Evolutionary conservation across 2,329 filamentous ascomycete genomes (phyloP).

Genomic region (Colletotrichum tofieldiae): DNA sequence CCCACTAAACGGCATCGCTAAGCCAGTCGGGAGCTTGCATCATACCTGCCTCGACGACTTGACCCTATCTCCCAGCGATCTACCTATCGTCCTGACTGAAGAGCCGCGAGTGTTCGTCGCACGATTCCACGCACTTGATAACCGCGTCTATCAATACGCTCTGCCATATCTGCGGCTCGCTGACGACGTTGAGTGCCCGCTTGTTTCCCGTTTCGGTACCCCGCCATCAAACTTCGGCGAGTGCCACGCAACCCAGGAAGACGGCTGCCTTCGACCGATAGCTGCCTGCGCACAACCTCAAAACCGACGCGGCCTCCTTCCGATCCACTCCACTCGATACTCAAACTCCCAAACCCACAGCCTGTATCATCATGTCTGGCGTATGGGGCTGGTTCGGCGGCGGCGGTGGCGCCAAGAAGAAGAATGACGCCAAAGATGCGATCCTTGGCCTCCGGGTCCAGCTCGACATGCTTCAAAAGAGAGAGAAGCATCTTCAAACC

Average conservation of each 20-base stretch:
- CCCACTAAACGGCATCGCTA: conserved; percentile 41
- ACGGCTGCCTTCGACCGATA: conserved; percentile 36
- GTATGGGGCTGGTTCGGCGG: conserved; percentile 96
- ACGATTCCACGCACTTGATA: conserved; percentile 14
- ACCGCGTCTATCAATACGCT: background rate
- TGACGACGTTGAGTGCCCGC: conserved; percentile 34
- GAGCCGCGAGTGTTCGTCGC: conserved; percentile 35
- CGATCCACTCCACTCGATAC: conserved; percentile 3
- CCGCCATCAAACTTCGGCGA: conserved; percentile 43
- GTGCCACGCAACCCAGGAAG: conserved; percentile 41
- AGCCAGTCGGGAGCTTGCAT: conserved; percentile 43
- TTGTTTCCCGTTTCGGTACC: conserved; percentile 41
- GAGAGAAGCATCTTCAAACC: conserved; percentile 89
- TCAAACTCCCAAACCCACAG: conserved; percentile 22
- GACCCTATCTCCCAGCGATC: conserved; percentile 35
- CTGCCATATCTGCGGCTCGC: conserved; percentile 11
- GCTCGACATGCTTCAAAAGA: conserved; percentile 97
- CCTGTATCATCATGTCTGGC: conserved; percentile 67
- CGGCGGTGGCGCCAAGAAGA: conserved; percentile 84
- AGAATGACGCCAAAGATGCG: conserved; percentile 87
- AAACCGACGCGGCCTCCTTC: conserved; percentile 14
- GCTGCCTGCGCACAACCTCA: conserved; percentile 35
- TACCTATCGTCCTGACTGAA: conserved; percentile 29
- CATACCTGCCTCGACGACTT: conserved; percentile 31
- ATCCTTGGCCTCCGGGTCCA: conserved; percentile 90